Evolutionary conservation across 2,329 filamentous ascomycete genomes (phyloP).

Genomic region (Zasmidium citrigriseum): DNA sequence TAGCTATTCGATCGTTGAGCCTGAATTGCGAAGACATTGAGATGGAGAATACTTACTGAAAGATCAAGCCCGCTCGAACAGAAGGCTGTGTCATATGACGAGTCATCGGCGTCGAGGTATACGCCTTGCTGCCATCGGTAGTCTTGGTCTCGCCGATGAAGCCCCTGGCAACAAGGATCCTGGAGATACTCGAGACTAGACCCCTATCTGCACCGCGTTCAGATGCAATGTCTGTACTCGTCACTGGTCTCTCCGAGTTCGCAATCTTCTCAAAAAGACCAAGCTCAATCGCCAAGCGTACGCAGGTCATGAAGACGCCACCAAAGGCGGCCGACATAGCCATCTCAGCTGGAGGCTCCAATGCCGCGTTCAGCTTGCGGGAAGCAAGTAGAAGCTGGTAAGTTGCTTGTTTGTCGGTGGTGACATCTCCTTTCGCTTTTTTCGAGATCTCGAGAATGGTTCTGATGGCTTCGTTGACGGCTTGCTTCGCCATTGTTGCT

Average conservation of each 20-base stretch:
- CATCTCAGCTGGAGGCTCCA: background rate
- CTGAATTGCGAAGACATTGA: background rate
- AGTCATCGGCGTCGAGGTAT: background rate
- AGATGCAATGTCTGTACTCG: background rate
- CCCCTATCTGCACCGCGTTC: background rate
- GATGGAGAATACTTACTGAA: slow-evolving; percentile 1
- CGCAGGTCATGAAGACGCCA: background rate
- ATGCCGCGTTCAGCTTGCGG: background rate
- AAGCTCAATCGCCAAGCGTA: slow-evolving; percentile 9
- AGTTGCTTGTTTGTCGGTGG: background rate
- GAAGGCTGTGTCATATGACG: slow-evolving; percentile 1
- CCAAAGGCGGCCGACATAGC: background rate
- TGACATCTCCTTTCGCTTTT: background rate
- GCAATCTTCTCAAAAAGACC: slow-evolving; percentile 7
- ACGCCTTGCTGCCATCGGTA: slow-evolving; percentile 2
- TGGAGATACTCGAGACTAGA: slow-evolving; percentile 9
- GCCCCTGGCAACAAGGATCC: slow-evolving; percentile 2
- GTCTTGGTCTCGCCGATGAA: slow-evolving; percentile 2
- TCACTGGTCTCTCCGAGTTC: background rate
- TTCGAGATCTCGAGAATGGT: too few species aligned
- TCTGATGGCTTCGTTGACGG: too few species aligned
- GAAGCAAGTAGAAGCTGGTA: background rate
- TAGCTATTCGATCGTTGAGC: slow-evolving; percentile 6
- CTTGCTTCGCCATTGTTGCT: too few species aligned
- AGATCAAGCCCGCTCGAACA: slow-evolving; percentile 8